phyloP scores from a whole-genome alignment of 805 yeast genomes.

The Clavispora vitiphila region DNA sequence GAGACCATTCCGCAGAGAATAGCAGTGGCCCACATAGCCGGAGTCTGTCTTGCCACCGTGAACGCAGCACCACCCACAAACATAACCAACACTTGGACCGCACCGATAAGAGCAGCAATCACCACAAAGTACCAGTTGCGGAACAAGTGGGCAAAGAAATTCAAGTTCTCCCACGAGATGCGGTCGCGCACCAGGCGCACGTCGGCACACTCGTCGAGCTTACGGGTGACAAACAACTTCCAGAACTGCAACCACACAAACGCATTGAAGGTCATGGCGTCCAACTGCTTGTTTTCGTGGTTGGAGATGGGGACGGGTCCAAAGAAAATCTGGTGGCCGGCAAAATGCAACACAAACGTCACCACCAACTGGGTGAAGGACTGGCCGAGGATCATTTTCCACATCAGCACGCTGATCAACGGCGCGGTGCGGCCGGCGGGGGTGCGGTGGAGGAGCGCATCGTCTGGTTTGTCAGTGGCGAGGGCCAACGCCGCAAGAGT shows the following conservation, averaged over 20 bases:
- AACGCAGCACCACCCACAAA: slow-evolving; percentile 97
- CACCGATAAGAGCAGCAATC: slow-evolving; percentile 72
- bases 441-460: slow-evolving; percentile 65
- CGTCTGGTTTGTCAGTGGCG: slow-evolving; percentile 96
- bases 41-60: slow-evolving; percentile 72
- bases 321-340: slow-evolving; percentile 60
- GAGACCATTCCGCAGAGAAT: slow-evolving; percentile 74
- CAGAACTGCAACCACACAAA: slow-evolving; percentile 98
- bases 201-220: slow-evolving; percentile 83
- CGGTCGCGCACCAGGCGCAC: slow-evolving; percentile 53
- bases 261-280: slow-evolving; percentile 88
- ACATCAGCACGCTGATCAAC: slow-evolving; percentile 85
- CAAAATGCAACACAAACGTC: slow-evolving; percentile 79
- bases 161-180: slow-evolving; percentile 59
- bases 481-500: slow-evolving; percentile 95
- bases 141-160: slow-evolving; percentile 77
- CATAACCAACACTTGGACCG: slow-evolving; percentile 86
- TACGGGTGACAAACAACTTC: slow-evolving; percentile 85
- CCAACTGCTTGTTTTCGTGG: slow-evolving; percentile 54
- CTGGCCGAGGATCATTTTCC: slow-evolving; percentile 97
- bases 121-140: slow-evolving; percentile 77
- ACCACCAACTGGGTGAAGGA: slow-evolving; percentile 70
- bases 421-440: slow-evolving; percentile 82
- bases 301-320: slow-evolving; percentile 25
- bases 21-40: slow-evolving; percentile 87